Evolutionary conservation across 2,329 filamentous ascomycete genomes (phyloP), one percentile per base, ranked within the genome.

Genomic region (Arthrobotrys iridis): DNA sequence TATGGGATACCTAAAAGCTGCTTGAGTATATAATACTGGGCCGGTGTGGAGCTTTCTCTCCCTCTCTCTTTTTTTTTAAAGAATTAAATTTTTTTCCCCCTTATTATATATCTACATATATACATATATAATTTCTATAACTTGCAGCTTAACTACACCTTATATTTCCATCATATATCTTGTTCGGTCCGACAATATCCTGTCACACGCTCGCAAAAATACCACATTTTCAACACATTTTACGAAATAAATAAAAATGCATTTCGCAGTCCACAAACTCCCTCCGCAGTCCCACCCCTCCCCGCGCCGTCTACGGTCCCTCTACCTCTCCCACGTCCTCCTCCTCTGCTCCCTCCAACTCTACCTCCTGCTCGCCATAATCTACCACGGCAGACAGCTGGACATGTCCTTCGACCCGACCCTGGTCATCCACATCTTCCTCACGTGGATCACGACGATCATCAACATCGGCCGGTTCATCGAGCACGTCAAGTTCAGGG

Each of bases 191-290:
- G n/a, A n/a, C n/a, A n/a, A n/a, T n/a, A n/a, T n/a, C n/a, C n/a
- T n/a, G n/a, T n/a, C n/a, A n/a, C n/a, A n/a, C n/a, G n/a, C n/a
- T n/a, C n/a, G n/a, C 15, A 15, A 24, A 55, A 55, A 55, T 55
- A 55, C 30, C 50, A 55, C 50, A 55, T 24, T 37, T 35, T 55
- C 50, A 55, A 35, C 30, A 35, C n/a, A n/a, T n/a, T n/a, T n/a
- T n/a, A n/a, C n/a, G n/a, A 13, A 33, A 33, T 24, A 6, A 13
- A 5, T 4, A 48, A 68, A 74, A 10, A 74, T 74, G 70, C 70
- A 74, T 20, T 74, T 74, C 43, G 70, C 70, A 57, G 37, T 66
- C 45, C 40, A 74, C 46, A 74, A 66, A 30, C 70, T 74, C 46
- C 45, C 57, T 40, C 35, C 55, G 0, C 48, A 35, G 3, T 43